phyloP scores from a whole-genome alignment of 805 yeast genomes.

The Diddensiella santjacobensis region DNA sequence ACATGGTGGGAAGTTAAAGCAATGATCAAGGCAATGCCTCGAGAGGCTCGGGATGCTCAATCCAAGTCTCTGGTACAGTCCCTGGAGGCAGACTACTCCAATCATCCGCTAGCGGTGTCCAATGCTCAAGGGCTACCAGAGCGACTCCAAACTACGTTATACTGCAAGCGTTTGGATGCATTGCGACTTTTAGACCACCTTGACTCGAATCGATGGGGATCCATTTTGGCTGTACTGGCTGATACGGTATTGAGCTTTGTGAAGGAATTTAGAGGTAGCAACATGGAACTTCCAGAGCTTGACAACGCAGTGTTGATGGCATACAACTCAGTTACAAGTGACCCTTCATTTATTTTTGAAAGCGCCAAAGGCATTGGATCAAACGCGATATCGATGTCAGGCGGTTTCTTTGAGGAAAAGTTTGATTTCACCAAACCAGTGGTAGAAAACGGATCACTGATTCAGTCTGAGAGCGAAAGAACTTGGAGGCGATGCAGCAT shows the following conservation, averaged over 20 bases:
- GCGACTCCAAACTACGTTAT: background rate
- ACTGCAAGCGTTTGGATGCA: conserved; percentile 10
- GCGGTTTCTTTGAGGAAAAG: conserved; percentile 20
- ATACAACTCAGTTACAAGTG: conserved; percentile 9
- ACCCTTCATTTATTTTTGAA: background rate
- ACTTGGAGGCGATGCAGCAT: conserved; percentile 35
- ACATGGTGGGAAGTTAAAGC: conserved; percentile 22
- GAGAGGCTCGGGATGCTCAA: conserved; percentile 4
- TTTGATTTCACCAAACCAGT: conserved; percentile 20
- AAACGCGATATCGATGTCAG: conserved; percentile 12
- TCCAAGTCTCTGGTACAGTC: background rate
- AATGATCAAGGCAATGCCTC: conserved; percentile 9
- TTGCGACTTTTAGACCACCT: conserved; percentile 15
- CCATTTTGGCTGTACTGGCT: conserved; percentile 11
- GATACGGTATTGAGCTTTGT: conserved; percentile 8
- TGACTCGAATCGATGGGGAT: background rate
- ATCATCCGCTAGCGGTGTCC: background rate
- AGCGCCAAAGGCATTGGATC: background rate
- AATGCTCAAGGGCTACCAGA: background rate
- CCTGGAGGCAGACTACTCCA: background rate
- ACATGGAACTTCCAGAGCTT: conserved; percentile 6
- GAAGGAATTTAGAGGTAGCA: background rate
- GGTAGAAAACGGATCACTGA: background rate
- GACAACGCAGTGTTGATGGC: conserved; percentile 20
- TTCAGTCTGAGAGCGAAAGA: conserved; percentile 19